phyloP scores from a whole-genome alignment of 495 filamentous ascomycete species.

The Podospora comata region DNA sequence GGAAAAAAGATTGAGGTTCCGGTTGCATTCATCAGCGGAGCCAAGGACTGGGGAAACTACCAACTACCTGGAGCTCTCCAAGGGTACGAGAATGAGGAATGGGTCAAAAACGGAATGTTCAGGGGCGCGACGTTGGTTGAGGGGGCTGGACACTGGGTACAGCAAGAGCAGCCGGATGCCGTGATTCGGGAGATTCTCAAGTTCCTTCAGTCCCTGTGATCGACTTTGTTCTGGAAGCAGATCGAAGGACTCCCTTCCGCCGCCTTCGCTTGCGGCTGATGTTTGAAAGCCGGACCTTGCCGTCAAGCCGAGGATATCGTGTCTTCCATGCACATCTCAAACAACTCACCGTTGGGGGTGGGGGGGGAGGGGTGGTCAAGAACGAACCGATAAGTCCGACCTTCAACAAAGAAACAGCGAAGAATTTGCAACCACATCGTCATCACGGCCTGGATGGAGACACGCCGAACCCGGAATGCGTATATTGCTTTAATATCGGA shows the following conservation, averaged over 20 bases:
- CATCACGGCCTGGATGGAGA: not conserved
- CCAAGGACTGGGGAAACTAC: conserved; percentile 64
- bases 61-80: conserved; percentile 63
- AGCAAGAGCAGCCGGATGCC: conserved; percentile 1
- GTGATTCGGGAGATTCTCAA: conserved; percentile 1
- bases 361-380: not conserved
- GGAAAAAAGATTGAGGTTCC: conserved; percentile 63
- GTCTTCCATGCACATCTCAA: not conserved
- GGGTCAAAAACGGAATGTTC: conserved; percentile 43
- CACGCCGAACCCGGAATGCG: conserved; percentile 4
- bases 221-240: not conserved
- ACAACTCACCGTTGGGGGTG: not conserved
- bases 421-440: not conserved
- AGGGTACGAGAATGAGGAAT: conserved; percentile 51
- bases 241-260: not conserved
- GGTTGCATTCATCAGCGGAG: conserved; percentile 56
- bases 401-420: not conserved
- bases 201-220: not conserved
- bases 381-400: not conserved
- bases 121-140: conserved; percentile 52
- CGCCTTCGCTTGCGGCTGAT: not conserved
- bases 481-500: not conserved
- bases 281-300: not conserved
- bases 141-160: conserved; percentile 63
- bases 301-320: not conserved